Evolutionary conservation across 306 rosid genomes (phyloP).

Genomic region (Myrica gale): DNA sequence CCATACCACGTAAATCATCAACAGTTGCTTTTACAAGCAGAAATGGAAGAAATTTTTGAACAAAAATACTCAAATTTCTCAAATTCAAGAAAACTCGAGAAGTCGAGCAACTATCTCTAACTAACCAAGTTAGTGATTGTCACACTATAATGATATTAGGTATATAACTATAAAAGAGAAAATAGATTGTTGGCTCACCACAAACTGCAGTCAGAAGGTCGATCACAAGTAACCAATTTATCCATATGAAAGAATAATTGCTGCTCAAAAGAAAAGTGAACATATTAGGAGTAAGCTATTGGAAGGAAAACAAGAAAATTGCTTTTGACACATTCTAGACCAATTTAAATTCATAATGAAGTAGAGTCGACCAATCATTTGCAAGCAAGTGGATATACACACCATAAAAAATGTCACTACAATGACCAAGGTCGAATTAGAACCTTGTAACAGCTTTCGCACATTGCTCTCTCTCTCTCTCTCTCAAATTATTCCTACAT

Average conservation of each 20-base stretch:
- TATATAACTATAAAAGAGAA: conserved; percentile 10
- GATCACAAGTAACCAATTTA: conserved; percentile 63
- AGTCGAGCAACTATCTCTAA: background rate
- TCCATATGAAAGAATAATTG: conserved; percentile 76
- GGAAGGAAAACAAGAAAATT: background rate
- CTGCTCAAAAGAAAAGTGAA: conserved; percentile 47
- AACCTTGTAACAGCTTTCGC: background rate
- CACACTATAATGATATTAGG: background rate
- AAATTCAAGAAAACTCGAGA: background rate
- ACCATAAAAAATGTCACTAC: background rate
- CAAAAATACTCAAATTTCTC: background rate
- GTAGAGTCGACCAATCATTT: background rate
- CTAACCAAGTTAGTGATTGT: background rate
- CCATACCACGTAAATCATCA: background rate
- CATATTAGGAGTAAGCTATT: conserved; percentile 5
- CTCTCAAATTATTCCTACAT: no score
- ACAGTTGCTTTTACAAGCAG: background rate
- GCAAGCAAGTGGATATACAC: no score
- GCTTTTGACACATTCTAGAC: background rate
- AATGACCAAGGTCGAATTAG: background rate
- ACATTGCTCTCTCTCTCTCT: background rate
- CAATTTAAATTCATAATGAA: background rate
- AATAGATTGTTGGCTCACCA: conserved; percentile 60
- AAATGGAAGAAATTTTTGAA: background rate
- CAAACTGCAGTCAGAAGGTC: conserved; percentile 62